Evolutionary conservation across 1,284 basidiomycete species (phyloP), one percentile per base, ranked within the genome.

Genomic region (Hymenochaete sp.): DNA sequence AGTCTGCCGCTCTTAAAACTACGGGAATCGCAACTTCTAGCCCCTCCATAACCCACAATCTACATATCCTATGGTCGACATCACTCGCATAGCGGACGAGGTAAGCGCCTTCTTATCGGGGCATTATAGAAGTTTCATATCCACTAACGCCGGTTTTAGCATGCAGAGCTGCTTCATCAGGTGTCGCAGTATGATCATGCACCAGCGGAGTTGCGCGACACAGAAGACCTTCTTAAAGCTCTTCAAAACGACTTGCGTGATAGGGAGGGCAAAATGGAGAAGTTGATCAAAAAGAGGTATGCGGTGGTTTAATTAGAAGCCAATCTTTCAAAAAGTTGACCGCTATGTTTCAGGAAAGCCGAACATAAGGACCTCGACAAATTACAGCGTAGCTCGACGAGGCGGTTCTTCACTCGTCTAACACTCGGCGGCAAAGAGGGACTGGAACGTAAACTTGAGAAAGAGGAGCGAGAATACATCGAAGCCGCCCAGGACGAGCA

Each of bases 331-430:
- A 29, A 33, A 14, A 25, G 11, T 24, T 9, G n/a, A 22, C 26
- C 11, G 14, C 27, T 13, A 9, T 11, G 31, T n/a, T n/a, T 6
- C 21, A 50, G 49, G 41, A 47, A 47, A 40, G 24, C 45, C 19
- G 49, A 50, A 26, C 45, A 47, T 25, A 47, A 50, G 27, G 49
- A 50, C 27, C 11, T 47, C 14, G 49, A 50, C 24, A 47, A 47
- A 19, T 32, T 50, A 8, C 44, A 50, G 28, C 44, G 45, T 13
- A 50, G 45, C 18, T 27, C 39, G 14, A 47, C 45, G 16, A 47
- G 35, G 28, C 49, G 49, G 3, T 44, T 50, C 22, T 38, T 50
- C 6, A 14, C 41, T 18, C 18, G 42, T 8, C 13, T 50, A 8
- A 42, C 32, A 7, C 32, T 47, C 16, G 49, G 49, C 9, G 49